Conservation (phyloP, 2,329 filamentous ascomycete species). For the Apiospora rasikravindrae region DNA sequence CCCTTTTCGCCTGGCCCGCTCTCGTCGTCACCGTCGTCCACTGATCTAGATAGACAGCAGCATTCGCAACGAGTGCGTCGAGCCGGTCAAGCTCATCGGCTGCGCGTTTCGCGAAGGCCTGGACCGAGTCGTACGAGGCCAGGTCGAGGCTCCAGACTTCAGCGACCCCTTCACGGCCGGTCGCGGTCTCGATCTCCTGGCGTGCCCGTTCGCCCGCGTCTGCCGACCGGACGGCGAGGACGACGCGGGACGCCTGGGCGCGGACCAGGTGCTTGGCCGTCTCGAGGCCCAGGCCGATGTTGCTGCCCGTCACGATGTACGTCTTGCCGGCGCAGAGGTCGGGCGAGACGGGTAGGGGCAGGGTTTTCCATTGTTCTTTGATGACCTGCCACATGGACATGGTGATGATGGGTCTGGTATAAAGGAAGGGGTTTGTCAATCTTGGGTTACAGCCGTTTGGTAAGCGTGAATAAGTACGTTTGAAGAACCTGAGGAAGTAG, state of each 20-base stretch:
- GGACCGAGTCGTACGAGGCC: conserved; percentile 44
- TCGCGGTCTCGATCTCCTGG: conserved; percentile 36
- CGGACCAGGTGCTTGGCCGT: conserved; percentile 20
- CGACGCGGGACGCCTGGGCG: conserved; percentile 4
- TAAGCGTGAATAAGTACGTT: too few relatives aligned
- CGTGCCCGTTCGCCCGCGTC: conserved; percentile 43
- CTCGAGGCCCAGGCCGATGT: conserved; percentile 21
- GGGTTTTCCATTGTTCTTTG: neutral
- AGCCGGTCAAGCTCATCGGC: conserved; percentile 41
- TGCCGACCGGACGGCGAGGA: conserved; percentile 21
- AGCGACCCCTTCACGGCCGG: conserved; percentile 29
- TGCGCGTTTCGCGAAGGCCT: conserved; percentile 43
- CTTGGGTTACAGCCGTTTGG: neutral
- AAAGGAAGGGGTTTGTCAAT: neutral
- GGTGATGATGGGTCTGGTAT: neutral
- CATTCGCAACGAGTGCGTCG: conserved; percentile 51
- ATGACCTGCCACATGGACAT: neutral
- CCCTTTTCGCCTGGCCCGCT: conserved; percentile 36
- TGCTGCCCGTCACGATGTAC: conserved; percentile 22
- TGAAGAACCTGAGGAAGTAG: neutral
- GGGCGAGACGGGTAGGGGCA: conserved; percentile 8
- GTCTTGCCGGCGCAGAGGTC: conserved; percentile 18
- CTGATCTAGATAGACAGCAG: conserved; percentile 45
- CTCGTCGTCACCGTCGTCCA: conserved; percentile 34
- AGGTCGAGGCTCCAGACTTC: conserved; percentile 53